Percentiles rank a stretch among this genome's conserved stretches.
phyloP scores from a whole-genome alignment of 1,284 basidiomycete genomes.

The Xerocomus amazonicus region DNA sequence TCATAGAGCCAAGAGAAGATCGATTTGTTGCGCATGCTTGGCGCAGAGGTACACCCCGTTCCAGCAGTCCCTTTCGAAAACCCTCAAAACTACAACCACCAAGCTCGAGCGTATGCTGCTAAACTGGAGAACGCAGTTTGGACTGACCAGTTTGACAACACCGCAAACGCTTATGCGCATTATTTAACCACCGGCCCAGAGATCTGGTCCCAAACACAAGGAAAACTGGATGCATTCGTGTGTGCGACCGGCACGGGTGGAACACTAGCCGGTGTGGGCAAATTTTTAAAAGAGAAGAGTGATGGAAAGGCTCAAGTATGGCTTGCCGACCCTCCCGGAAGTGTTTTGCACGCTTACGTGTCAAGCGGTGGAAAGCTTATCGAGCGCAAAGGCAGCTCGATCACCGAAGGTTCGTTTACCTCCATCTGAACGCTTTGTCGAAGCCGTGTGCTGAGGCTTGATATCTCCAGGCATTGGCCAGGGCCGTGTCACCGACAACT shows the following conservation, averaged over 20 bases:
- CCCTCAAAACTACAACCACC: slow-evolving; percentile 98
- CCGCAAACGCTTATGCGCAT: slow-evolving; percentile 85
- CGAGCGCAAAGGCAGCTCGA: slow-evolving; percentile 85
- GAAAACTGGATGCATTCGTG: slow-evolving; percentile 84
- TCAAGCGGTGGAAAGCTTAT: slow-evolving; percentile 76
- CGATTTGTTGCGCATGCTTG: slow-evolving; percentile 94
- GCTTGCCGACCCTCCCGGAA: slow-evolving; percentile 96
- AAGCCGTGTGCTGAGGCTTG: slow-evolving; percentile 5
- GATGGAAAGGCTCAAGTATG: slow-evolving; percentile 82
- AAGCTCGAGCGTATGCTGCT: slow-evolving; percentile 86
- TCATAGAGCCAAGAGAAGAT: slow-evolving; percentile 93
- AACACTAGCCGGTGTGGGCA: slow-evolving; percentile 88
- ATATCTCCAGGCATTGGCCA: slow-evolving; percentile 82
- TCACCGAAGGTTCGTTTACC: slow-evolving; percentile 82
- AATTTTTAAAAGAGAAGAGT: slow-evolving; percentile 83
- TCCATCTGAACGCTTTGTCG: background rate
- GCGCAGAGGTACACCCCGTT: slow-evolving; percentile 93
- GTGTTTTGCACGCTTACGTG: slow-evolving; percentile 86
- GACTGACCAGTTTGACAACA: slow-evolving; percentile 99
- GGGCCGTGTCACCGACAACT: slow-evolving; percentile 93
- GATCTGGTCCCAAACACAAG: slow-evolving; percentile 89
- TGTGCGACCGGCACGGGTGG: slow-evolving; percentile 96
- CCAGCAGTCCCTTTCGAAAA: slow-evolving; percentile 97
- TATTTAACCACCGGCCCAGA: slow-evolving; percentile 93
- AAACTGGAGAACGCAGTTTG: slow-evolving; percentile 89